These are phyloP conservation scores for Fraxinus ornus DNA, from an alignment of 305 asterid species.

Conservation along the genomic window DNA sequence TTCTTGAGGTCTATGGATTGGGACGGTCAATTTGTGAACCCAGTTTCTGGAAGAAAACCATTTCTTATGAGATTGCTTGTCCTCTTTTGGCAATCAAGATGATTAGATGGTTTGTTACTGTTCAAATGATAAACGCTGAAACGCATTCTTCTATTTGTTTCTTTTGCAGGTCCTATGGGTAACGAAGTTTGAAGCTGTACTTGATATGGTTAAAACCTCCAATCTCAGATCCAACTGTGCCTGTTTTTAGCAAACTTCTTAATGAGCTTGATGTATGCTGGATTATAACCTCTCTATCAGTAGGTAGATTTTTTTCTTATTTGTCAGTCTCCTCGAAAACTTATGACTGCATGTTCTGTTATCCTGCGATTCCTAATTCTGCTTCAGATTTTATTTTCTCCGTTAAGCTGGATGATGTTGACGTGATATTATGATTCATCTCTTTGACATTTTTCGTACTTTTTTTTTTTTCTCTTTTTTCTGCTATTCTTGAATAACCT, in stretches of 20 bases:
- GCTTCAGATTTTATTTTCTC: constrained; percentile 3
- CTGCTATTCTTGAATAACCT: constrained; percentile 4
- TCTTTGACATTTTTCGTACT: constrained; percentile 6
- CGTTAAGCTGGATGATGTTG: constrained; percentile 9
- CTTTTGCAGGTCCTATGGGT: constrained; percentile 69
- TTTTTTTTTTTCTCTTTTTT: constrained; percentile 12
- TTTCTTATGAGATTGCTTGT: constrained; percentile 29
- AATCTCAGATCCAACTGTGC: constrained; percentile 47
- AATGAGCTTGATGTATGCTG: constrained; percentile 56
- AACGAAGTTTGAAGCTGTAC: constrained; percentile 43
- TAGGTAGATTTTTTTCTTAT: constrained; percentile 55
- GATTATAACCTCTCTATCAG: constrained; percentile 50
- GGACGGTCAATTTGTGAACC: constrained; percentile 28
- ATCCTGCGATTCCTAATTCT: constrained; percentile 21
- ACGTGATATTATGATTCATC: not conserved
- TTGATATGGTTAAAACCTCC: constrained; percentile 37
- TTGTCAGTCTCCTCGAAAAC: constrained; percentile 30
- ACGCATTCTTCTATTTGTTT: constrained; percentile 35
- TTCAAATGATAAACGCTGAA: constrained; percentile 36
- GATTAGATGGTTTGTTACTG: constrained; percentile 39
- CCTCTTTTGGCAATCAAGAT: constrained; percentile 34
- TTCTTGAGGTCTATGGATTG: constrained; percentile 31
- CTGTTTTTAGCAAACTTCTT: constrained; percentile 53
- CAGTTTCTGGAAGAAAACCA: constrained; percentile 28
- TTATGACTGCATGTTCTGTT: constrained; percentile 16